A percentile compares a stretch with the other conserved stretches of the same genome.
Conservation (phyloP, 495 filamentous ascomycete species). For the Astrothelium macrocarpum region DNA sequence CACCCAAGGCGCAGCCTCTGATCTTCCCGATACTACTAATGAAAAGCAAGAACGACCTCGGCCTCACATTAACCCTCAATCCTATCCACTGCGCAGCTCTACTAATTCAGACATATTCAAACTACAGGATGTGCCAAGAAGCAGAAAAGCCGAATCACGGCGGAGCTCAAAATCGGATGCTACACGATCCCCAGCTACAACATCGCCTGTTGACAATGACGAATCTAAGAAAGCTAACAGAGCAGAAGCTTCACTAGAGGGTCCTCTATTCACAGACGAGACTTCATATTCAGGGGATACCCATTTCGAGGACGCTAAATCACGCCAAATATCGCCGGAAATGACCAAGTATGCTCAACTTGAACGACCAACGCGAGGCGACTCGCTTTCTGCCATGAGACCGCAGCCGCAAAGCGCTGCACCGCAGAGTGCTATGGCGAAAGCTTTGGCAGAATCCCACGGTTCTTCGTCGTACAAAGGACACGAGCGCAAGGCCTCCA, state of each 20-base stretch:
- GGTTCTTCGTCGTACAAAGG: neutral
- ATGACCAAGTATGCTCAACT: constrained; percentile 17
- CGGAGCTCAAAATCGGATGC: constrained; percentile 52
- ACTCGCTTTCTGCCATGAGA: constrained; percentile 39
- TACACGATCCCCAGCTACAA: constrained; percentile 7
- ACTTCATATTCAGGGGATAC: constrained; percentile 16
- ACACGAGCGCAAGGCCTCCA: constrained; percentile 26
- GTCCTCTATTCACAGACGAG: constrained; percentile 1
- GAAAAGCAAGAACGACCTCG: constrained; percentile 30
- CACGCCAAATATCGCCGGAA: neutral
- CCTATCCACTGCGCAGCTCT: neutral
- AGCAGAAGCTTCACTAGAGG: neutral
- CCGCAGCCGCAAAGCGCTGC: constrained; percentile 15
- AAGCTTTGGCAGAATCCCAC: neutral
- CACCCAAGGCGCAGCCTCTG: constrained; percentile 15
- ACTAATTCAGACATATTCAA: constrained; percentile 49
- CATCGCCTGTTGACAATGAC: constrained; percentile 3
- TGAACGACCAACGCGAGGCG: constrained; percentile 45
- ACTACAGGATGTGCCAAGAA: constrained; percentile 65
- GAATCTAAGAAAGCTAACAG: neutral
- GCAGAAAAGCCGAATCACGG: constrained; percentile 52
- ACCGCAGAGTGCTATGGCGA: constrained; percentile 10
- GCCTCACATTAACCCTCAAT: constrained; percentile 11
- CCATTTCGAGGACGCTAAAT: constrained; percentile 20
- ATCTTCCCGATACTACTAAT: constrained; percentile 25